A percentile compares a stretch with the other conserved stretches of the same genome.
Evolutionary conservation across 192 early-diverging fungal species (phyloP).

Genomic region (Glomus cerebriforme): DNA sequence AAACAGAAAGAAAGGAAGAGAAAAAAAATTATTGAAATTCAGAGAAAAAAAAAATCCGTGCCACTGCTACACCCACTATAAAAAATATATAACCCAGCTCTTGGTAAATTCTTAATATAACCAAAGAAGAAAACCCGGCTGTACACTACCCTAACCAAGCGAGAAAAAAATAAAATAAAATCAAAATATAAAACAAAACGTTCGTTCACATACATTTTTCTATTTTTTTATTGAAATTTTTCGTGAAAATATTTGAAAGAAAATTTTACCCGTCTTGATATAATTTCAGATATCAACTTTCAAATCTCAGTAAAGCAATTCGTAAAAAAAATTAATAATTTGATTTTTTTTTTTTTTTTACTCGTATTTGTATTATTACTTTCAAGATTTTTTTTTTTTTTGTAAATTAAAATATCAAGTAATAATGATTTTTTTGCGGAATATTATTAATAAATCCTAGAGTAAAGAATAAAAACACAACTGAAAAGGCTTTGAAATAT

Average conservation of each 20-base stretch:
- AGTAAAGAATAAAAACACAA: background rate
- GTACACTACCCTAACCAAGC: background rate
- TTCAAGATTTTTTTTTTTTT: background rate
- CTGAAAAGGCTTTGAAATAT: background rate
- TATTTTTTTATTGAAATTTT: background rate
- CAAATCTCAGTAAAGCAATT: background rate
- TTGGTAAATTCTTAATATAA: background rate
- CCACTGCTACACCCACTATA: background rate
- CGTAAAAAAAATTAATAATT: background rate
- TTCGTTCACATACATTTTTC: background rate
- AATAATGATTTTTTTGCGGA: background rate
- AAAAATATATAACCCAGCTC: background rate
- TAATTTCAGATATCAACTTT: background rate
- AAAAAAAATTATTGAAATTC: background rate
- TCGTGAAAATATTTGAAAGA: background rate
- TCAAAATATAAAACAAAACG: background rate
- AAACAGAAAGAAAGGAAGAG: background rate
- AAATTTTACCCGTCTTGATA: background rate
- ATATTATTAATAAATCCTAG: background rate
- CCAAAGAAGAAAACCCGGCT: background rate
- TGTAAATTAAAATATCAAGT: background rate
- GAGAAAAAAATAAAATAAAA: background rate
- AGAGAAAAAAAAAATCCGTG: background rate
- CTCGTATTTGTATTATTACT: background rate
- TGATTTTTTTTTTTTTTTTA: background rate